These are phyloP conservation scores for Andrographis paniculata DNA, from an alignment of 305 asterid genomes.

Conservation along the genomic window DNA sequence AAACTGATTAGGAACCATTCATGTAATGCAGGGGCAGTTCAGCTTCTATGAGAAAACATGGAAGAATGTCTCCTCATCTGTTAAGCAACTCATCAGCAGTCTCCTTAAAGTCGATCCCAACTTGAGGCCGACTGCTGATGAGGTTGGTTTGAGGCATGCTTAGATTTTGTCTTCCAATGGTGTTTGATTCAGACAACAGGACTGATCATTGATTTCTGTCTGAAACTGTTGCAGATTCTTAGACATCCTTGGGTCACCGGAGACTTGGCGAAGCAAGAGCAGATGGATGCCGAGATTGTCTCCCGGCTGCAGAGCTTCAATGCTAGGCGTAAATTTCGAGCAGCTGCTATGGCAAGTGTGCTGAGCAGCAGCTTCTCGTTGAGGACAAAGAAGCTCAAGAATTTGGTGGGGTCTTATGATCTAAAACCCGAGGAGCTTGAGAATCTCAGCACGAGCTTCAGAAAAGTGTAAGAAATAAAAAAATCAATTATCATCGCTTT, in stretches of 20 bases:
- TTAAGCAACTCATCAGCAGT: constrained; percentile 52
- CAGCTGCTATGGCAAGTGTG: constrained; percentile 83
- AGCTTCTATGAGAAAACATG: constrained; percentile 85
- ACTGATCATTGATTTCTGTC: not conserved
- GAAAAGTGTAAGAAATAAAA: constrained; percentile 45
- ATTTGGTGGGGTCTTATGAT: constrained; percentile 65
- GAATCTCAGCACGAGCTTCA: constrained; percentile 53
- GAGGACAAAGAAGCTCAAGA: constrained; percentile 61
- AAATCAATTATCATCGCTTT: not conserved
- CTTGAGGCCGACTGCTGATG: constrained; percentile 62
- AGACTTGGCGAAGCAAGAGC: constrained; percentile 62
- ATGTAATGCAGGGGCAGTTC: constrained; percentile 47
- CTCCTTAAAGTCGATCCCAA: constrained; percentile 65
- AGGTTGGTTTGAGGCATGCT: constrained; percentile 25
- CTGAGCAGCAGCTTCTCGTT: constrained; percentile 66
- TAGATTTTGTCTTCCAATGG: not conserved
- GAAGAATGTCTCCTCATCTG: constrained; percentile 77
- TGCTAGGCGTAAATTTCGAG: constrained; percentile 78
- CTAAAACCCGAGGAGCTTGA: constrained; percentile 72
- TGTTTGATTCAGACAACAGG: not conserved
- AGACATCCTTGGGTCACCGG: constrained; percentile 79
- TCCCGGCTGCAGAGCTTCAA: constrained; percentile 61
- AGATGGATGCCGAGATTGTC: constrained; percentile 76
- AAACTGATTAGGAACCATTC: no score
- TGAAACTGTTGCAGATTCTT: constrained; percentile 37